phyloP scores from a whole-genome alignment of 2,329 filamentous ascomycete genomes.

The Diaporthe ilicicola region DNA sequence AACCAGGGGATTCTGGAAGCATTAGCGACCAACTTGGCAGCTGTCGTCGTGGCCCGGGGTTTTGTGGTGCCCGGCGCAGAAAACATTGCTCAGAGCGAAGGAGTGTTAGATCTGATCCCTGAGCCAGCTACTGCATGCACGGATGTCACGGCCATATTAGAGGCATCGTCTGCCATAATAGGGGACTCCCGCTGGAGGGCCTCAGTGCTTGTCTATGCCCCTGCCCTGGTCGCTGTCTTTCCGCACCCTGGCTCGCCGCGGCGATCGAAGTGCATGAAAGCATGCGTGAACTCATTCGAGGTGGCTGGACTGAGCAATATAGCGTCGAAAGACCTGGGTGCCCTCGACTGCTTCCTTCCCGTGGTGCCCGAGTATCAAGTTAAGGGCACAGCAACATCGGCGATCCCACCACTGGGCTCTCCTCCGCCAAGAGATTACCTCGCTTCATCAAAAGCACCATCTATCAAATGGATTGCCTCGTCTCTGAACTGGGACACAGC shows the following conservation, averaged over 20 bases:
- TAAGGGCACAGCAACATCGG: constrained; percentile 45
- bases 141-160: constrained; percentile 74
- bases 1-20: constrained; percentile 80
- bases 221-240: constrained; percentile 74
- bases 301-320: constrained; percentile 58
- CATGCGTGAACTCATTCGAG: constrained; percentile 62
- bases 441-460: constrained; percentile 29
- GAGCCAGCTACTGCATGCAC: constrained; percentile 65
- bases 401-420: constrained; percentile 63
- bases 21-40: constrained; percentile 77
- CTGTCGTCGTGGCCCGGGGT: constrained; percentile 73
- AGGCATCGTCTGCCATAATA: constrained; percentile 80
- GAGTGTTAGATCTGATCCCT: constrained; percentile 66
- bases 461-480: constrained; percentile 25
- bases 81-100: constrained; percentile 60
- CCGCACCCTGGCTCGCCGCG: constrained; percentile 64
- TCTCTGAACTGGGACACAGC: constrained; percentile 43
- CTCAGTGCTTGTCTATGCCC: constrained; percentile 74
- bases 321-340: constrained; percentile 56
- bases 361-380: constrained; percentile 54
- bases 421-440: constrained; percentile 50
- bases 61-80: constrained; percentile 74
- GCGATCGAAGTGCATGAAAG: constrained; percentile 55
- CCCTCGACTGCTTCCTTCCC: constrained; percentile 74
- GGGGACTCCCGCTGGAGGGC: constrained; percentile 81